Evolutionary conservation across 441 rosid genomes (phyloP).

Genomic region (Jatropha multifida): DNA sequence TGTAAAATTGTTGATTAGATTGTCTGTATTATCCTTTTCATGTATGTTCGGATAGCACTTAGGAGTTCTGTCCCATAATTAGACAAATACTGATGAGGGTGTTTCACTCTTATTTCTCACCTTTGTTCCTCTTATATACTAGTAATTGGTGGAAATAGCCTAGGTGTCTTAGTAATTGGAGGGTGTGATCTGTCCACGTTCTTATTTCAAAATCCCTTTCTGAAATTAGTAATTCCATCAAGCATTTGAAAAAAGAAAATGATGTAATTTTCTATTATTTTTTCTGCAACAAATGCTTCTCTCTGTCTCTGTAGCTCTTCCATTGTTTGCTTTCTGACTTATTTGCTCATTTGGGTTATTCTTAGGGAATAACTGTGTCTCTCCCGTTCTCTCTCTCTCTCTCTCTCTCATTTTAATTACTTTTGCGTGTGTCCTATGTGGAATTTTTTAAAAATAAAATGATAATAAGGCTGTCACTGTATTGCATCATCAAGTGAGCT

Average conservation of each 20-base stretch:
- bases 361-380: background rate
- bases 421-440: background rate
- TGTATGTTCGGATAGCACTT: background rate
- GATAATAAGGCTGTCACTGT: background rate
- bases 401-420: background rate
- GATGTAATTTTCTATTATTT: background rate
- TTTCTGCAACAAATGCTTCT: background rate
- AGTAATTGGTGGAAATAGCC: background rate
- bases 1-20: constrained; percentile 5
- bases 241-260: background rate
- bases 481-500: background rate
- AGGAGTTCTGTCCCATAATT: background rate
- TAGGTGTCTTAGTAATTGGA: constrained; percentile 1
- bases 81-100: background rate
- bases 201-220: background rate
- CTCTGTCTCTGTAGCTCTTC: background rate
- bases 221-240: background rate
- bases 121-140: background rate
- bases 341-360: constrained; percentile 6
- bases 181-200: background rate
- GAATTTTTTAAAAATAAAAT: background rate
- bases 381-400: background rate
- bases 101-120: background rate
- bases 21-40: background rate
- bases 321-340: background rate